These are phyloP conservation scores for Trichothecium sympodiale DNA, from an alignment of 2,329 filamentous ascomycete species.

Conservation along the genomic window DNA sequence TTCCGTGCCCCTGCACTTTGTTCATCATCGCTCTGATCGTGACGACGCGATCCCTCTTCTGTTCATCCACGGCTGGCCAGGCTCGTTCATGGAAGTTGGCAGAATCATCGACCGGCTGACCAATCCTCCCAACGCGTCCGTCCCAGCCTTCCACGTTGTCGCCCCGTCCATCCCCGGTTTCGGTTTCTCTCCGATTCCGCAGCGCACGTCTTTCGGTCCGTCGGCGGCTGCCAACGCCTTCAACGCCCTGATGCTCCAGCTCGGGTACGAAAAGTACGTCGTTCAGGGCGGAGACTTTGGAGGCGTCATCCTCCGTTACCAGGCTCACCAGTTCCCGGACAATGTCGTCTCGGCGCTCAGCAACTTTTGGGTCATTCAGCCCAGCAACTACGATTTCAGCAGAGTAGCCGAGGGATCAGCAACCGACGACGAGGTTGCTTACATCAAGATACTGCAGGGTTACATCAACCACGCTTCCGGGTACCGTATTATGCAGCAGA, in stretches of 20 bases:
- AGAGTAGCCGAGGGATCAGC: background rate
- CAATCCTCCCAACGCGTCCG: constrained; percentile 10
- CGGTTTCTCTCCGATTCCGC: constrained; percentile 25
- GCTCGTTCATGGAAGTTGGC: constrained; percentile 25
- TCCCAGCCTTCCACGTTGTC: constrained; percentile 33
- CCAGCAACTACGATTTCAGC: background rate
- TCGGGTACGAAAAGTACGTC: constrained; percentile 9
- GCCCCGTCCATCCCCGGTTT: constrained; percentile 32
- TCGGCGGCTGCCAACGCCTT: constrained; percentile 6
- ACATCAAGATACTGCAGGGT: background rate
- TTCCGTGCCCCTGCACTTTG: constrained; percentile 5
- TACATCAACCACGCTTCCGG: constrained; percentile 1
- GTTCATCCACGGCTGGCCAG: constrained; percentile 32
- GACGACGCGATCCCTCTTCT: constrained; percentile 26
- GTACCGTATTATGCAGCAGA: constrained; percentile 1
- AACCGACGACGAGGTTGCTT: constrained; percentile 1
- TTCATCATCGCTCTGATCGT: constrained; percentile 1
- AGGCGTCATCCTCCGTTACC: background rate
- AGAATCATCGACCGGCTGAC: constrained; percentile 21
- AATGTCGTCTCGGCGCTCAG: background rate
- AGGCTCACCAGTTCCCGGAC: background rate
- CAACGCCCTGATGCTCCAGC: constrained; percentile 8
- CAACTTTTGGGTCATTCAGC: constrained; percentile 2
- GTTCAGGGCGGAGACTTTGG: constrained; percentile 4
- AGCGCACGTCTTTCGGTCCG: constrained; percentile 5